Percentiles rank a stretch among this genome's conserved stretches.
These are phyloP conservation scores for Peterozyma xylosa DNA, from an alignment of 805 yeast species.

Conservation along the genomic window DNA sequence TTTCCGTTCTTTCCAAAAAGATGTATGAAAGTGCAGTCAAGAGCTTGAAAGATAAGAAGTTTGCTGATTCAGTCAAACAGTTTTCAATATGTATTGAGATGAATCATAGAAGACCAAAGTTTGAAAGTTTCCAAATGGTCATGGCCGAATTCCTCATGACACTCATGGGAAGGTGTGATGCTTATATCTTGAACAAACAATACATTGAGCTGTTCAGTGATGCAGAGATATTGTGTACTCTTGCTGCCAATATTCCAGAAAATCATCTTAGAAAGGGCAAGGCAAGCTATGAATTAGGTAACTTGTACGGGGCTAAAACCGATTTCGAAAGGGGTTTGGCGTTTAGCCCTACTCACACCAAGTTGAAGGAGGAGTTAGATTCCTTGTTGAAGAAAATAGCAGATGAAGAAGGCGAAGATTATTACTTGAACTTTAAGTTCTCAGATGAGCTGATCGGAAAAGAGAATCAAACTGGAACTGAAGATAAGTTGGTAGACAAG, in stretches of 20 bases:
- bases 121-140: slow-evolving; percentile 68
- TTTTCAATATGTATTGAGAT: slow-evolving; percentile 61
- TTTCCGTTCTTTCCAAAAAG: slow-evolving; percentile 54
- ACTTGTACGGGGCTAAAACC: slow-evolving; percentile 52
- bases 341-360: slow-evolving; percentile 46
- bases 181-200: slow-evolving; percentile 47
- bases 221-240: slow-evolving; percentile 54
- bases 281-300: slow-evolving; percentile 53
- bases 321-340: slow-evolving; percentile 69
- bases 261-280: slow-evolving; percentile 69
- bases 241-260: slow-evolving; percentile 57
- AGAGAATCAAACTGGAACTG: too few relatives aligned
- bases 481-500: too few relatives aligned
- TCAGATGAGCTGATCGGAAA: neutral
- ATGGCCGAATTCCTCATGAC: slow-evolving; percentile 61
- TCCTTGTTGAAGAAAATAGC: slow-evolving; percentile 39
- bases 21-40: slow-evolving; percentile 58
- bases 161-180: slow-evolving; percentile 66
- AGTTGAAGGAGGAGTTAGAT: slow-evolving; percentile 40
- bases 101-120: slow-evolving; percentile 60
- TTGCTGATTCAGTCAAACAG: slow-evolving; percentile 55
- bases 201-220: slow-evolving; percentile 59
- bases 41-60: slow-evolving; percentile 46
- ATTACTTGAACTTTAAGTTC: slow-evolving; percentile 2
- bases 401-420: slow-evolving; percentile 51